A percentile compares a stretch with the other conserved stretches of the same genome.
Conservation (phyloP, 2,329 filamentous ascomycete species). For the Aureobasidium subglaciale region DNA sequence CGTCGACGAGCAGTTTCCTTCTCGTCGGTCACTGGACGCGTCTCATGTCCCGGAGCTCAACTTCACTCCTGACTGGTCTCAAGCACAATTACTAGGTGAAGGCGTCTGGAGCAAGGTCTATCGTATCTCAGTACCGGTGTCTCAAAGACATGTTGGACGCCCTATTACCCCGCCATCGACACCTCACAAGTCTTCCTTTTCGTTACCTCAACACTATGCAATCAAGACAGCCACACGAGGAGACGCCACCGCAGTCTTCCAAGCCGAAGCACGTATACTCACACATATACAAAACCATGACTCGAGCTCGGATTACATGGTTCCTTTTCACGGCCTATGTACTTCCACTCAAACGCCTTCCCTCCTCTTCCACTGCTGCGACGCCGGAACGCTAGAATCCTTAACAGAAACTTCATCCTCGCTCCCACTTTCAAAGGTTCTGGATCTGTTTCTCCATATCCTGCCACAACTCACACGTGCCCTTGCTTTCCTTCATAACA, state of each 20-base stretch:
- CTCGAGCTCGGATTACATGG: conserved; percentile 22
- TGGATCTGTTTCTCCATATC: conserved; percentile 33
- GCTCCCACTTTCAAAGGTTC: not conserved
- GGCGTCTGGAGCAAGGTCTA: conserved; percentile 33
- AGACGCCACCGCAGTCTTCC: conserved; percentile 29
- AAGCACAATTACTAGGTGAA: conserved; percentile 26
- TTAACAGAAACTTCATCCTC: conserved; percentile 17
- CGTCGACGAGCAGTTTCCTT: not conserved
- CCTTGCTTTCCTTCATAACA: conserved; percentile 36
- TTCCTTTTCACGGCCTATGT: conserved; percentile 30
- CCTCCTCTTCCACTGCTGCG: conserved; percentile 28
- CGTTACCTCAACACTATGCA: conserved; percentile 22
- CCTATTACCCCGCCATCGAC: conserved; percentile 18
- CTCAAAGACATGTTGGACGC: not conserved
- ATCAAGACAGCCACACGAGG: conserved; percentile 28
- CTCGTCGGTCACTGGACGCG: conserved; percentile 5
- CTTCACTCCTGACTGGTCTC: conserved; percentile 16
- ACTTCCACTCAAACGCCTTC: conserved; percentile 20
- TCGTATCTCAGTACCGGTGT: conserved; percentile 21
- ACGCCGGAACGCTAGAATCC: conserved; percentile 27
- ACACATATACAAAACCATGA: conserved; percentile 24
- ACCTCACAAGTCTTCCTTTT: conserved; percentile 16
- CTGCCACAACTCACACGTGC: conserved; percentile 34
- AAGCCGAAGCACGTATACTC: conserved; percentile 29
- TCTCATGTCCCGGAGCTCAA: not conserved